Percentiles rank a stretch among this genome's conserved stretches.
Evolutionary conservation across 495 filamentous ascomycete genomes (phyloP).

Genomic region (Bathelium albidoporum): DNA sequence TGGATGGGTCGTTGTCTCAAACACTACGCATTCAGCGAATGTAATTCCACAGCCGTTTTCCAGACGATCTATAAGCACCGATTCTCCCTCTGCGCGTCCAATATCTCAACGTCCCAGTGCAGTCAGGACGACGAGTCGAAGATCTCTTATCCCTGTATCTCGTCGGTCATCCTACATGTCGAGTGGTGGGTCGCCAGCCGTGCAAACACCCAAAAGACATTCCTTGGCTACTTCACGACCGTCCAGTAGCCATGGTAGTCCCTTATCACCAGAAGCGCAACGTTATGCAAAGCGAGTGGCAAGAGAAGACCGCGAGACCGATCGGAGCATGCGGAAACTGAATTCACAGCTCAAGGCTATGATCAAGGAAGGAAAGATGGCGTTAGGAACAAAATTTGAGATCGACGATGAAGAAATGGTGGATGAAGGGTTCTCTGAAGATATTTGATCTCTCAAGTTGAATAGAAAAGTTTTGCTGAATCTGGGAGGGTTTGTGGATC

Average conservation of each 20-base stretch:
- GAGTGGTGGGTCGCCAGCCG: not conserved
- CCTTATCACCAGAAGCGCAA: constrained; percentile 49
- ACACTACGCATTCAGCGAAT: constrained; percentile 16
- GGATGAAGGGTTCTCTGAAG: constrained; percentile 21
- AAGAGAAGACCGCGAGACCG: constrained; percentile 65
- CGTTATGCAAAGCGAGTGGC: constrained; percentile 53
- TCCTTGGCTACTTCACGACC: constrained; percentile 7
- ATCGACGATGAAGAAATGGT: constrained; percentile 35
- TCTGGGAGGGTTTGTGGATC: not conserved
- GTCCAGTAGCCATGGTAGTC: not conserved
- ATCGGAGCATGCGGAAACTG: constrained; percentile 64
- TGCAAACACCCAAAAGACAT: not conserved
- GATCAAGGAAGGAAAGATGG: constrained; percentile 82
- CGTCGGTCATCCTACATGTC: constrained; percentile 27
- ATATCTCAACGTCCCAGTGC: not conserved
- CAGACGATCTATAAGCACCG: constrained; percentile 12
- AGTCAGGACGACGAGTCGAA: constrained; percentile 14
- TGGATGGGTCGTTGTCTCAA: constrained; percentile 60
- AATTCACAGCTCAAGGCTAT: constrained; percentile 69
- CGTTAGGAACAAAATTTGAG: constrained; percentile 68
- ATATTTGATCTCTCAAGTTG: not conserved
- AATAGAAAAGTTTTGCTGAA: not conserved
- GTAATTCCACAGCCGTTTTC: constrained; percentile 12
- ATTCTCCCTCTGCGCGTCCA: not conserved
- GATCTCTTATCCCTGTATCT: constrained; percentile 24